These are phyloP conservation scores for Debaryomyces coudertii DNA, from an alignment of 1,139 yeast species.

Conservation along the genomic window DNA sequence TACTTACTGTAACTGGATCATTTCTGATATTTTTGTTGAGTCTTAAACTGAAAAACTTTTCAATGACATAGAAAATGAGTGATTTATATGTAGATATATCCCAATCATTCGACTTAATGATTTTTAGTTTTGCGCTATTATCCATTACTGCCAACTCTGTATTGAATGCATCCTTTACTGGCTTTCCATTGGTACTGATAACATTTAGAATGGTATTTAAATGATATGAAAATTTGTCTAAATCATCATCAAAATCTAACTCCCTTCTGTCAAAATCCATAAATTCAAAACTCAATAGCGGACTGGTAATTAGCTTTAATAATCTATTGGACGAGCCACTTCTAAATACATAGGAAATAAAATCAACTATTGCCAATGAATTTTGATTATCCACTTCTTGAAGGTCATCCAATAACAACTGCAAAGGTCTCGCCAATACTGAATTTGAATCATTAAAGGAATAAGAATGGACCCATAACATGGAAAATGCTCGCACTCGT, in stretches of 20 bases:
- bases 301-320: slow-evolving; percentile 57
- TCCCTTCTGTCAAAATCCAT: slow-evolving; percentile 22
- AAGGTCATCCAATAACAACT: slow-evolving; percentile 67
- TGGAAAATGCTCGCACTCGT: slow-evolving; percentile 52
- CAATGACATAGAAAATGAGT: slow-evolving; percentile 50
- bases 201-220: slow-evolving; percentile 55
- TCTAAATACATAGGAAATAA: slow-evolving; percentile 55
- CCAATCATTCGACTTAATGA: slow-evolving; percentile 47
- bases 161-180: slow-evolving; percentile 49
- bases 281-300: slow-evolving; percentile 47
- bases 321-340: slow-evolving; percentile 63
- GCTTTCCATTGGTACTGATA: slow-evolving; percentile 45
- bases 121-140: slow-evolving; percentile 39
- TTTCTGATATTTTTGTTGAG: slow-evolving; percentile 30
- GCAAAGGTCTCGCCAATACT: slow-evolving; percentile 66
- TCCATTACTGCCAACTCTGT: slow-evolving; percentile 61
- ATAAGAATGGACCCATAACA: slow-evolving; percentile 63
- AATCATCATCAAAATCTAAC: slow-evolving; percentile 50
- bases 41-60: slow-evolving; percentile 41
- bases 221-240: slow-evolving; percentile 60
- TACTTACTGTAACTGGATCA: slow-evolving; percentile 22
- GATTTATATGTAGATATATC: slow-evolving; percentile 67
- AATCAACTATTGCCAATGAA: slow-evolving; percentile 52
- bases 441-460: slow-evolving; percentile 44
- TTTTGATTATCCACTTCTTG: slow-evolving; percentile 43